phyloP scores from a whole-genome alignment of 2,329 filamentous ascomycete genomes.

The Ophiostoma tasmaniense region DNA sequence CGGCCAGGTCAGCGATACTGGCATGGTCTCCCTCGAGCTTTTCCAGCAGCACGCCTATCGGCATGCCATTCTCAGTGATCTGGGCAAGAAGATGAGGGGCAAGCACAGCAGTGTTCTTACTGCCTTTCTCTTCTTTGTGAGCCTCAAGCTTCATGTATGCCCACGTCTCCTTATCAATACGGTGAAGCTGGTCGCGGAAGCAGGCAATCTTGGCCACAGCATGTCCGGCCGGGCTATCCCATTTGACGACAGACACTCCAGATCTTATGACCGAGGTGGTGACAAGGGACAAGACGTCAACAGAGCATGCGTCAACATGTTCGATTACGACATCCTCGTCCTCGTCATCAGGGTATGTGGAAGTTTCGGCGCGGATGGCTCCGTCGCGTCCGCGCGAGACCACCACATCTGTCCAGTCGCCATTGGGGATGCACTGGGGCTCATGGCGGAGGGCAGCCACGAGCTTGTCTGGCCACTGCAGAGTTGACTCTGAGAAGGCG shows the following conservation, averaged over 20 bases:
- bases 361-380: background rate
- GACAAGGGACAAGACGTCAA: background rate
- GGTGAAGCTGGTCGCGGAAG: background rate
- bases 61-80: background rate
- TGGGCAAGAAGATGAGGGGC: background rate
- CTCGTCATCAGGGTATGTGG: background rate
- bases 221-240: background rate
- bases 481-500: background rate
- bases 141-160: background rate
- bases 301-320: background rate
- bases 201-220: conserved; percentile 2
- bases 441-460: background rate
- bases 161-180: background rate
- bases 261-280: background rate
- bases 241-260: background rate
- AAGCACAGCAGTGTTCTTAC: background rate
- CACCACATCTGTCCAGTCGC: background rate
- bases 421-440: background rate
- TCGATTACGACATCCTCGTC: background rate
- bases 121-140: background rate
- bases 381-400: background rate
- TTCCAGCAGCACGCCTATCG: background rate
- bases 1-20: background rate
- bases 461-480: background rate
- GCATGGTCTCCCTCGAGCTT: background rate